Evolutionary conservation across 306 rosid species (phyloP).

Genomic region (Prunus mongolica): DNA sequence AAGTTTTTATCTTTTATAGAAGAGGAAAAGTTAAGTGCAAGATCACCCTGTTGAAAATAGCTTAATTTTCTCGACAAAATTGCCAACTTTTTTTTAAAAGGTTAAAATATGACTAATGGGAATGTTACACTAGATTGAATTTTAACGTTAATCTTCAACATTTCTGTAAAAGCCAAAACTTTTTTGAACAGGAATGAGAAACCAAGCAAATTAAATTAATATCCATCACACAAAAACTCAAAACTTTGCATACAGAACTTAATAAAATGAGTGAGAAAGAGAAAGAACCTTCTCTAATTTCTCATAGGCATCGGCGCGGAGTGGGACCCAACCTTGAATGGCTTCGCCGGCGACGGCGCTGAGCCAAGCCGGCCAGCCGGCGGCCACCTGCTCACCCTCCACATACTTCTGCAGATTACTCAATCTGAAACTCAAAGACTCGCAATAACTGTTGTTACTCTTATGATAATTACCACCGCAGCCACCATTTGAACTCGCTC

Average conservation of each 20-base stretch:
- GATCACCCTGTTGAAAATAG: neutral
- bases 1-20: neutral
- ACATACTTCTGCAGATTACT: conserved; percentile 75
- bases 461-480: conserved; percentile 1
- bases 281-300: conserved; percentile 78
- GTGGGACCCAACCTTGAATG: conserved; percentile 97
- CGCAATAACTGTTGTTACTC: conserved; percentile 5
- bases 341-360: conserved; percentile 92
- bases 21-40: neutral
- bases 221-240: neutral
- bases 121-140: neutral
- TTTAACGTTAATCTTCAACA: neutral
- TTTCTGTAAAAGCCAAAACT: neutral
- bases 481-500: conserved; percentile 57
- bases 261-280: neutral
- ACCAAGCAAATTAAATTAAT: neutral
- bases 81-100: neutral
- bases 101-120: neutral
- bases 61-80: neutral
- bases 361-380: conserved; percentile 99
- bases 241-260: neutral
- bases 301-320: conserved; percentile 78
- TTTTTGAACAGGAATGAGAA: neutral
- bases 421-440: conserved; percentile 78
- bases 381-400: conserved; percentile 86